A percentile compares a stretch with the other conserved stretches of the same genome.
These are phyloP conservation scores for Papilionanthe hybrid DNA, from an alignment of 116 monocot genomes.

Conservation along the genomic window DNA sequence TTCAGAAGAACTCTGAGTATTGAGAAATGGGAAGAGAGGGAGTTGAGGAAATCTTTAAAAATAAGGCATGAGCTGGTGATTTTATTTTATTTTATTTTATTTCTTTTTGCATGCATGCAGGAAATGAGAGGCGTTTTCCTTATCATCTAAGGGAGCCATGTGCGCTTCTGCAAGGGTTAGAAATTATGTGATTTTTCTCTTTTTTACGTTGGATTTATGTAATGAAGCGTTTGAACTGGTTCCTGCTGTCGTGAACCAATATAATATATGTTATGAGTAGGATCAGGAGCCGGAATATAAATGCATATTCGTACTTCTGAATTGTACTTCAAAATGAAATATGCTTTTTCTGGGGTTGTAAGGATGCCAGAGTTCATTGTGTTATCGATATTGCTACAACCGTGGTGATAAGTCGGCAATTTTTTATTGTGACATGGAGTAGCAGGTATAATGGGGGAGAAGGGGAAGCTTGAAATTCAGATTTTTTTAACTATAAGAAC, in stretches of 20 bases:
- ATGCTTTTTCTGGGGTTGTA: neutral
- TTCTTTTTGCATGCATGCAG: neutral
- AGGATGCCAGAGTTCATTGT: neutral
- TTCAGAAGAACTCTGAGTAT: neutral
- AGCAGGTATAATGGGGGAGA: no score
- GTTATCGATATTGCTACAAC: no score
- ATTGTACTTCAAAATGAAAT: constrained; percentile 1
- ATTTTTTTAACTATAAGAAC: no score
- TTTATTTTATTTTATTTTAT: neutral
- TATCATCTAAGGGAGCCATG: neutral
- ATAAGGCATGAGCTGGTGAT: neutral
- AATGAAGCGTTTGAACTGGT: neutral
- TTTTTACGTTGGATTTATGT: neutral
- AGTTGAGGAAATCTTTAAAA: neutral
- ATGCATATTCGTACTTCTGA: neutral
- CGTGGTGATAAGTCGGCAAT: no score
- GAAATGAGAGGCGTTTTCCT: neutral
- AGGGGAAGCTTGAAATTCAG: no score
- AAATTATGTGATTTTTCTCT: constrained; percentile 4
- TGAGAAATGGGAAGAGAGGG: constrained; percentile 1
- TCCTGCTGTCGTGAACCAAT: neutral
- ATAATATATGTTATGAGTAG: neutral
- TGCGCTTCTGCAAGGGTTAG: neutral
- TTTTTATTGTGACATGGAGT: no score
- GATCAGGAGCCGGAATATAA: neutral